Evolutionary conservation across 805 yeast species (phyloP).

Genomic region (Phaffomyces thermotolerans): DNA sequence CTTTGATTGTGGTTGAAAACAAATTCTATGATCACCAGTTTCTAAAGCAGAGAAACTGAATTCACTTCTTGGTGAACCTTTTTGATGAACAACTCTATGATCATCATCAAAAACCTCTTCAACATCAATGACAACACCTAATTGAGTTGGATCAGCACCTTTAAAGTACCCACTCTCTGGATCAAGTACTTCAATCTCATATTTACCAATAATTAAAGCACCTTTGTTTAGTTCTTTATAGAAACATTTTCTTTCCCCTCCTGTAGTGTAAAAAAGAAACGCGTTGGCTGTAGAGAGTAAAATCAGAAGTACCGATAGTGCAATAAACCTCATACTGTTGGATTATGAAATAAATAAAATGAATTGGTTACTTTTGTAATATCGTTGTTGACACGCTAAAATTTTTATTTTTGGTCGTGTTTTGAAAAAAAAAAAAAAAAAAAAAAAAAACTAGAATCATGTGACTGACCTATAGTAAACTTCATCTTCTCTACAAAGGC

Average conservation of each 20-base stretch:
- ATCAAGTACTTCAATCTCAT: slow-evolving; percentile 40
- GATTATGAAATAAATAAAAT: neutral
- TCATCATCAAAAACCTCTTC: slow-evolving; percentile 77
- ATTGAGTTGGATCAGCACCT: slow-evolving; percentile 27
- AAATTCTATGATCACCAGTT: slow-evolving; percentile 81
- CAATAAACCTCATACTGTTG: neutral
- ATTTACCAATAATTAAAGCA: slow-evolving; percentile 42
- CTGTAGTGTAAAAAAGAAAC: slow-evolving; percentile 45
- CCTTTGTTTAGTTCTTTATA: slow-evolving; percentile 47
- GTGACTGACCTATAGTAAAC: neutral
- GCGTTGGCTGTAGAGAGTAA: slow-evolving; percentile 26
- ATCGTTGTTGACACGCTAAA: neutral
- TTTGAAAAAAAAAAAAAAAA: neutral
- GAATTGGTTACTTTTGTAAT: too few relatives aligned
- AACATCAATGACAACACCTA: slow-evolving; percentile 36
- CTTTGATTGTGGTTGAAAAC: slow-evolving; percentile 51
- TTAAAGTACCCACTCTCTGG: slow-evolving; percentile 28
- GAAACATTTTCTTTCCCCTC: slow-evolving; percentile 49
- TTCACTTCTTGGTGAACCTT: slow-evolving; percentile 53
- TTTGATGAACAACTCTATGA: slow-evolving; percentile 70
- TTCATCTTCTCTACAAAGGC: neutral
- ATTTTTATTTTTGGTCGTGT: neutral
- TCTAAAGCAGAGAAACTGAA: slow-evolving; percentile 79
- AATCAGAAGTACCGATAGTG: slow-evolving; percentile 1
- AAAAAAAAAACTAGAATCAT: neutral